Conservation (phyloP, 768 basidiomycete genomes). For the Pulveroboletus frians region DNA sequence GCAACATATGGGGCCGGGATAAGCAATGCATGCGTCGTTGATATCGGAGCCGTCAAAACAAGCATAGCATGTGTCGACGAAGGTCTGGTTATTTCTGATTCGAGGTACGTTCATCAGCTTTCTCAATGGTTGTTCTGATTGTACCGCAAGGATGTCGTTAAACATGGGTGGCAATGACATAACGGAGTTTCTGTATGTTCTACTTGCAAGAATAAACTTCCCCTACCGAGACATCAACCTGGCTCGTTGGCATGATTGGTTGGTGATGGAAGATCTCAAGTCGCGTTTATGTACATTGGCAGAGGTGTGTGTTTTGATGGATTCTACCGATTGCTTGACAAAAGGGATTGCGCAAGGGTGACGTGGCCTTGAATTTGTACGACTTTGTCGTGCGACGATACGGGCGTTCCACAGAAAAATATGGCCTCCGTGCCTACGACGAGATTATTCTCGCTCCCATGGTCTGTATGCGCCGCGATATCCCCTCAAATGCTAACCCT, state of each 20-base stretch:
- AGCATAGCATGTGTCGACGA: constrained; percentile 94
- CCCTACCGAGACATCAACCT: constrained; percentile 86
- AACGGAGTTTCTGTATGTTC: constrained; percentile 78
- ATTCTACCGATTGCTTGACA: neutral
- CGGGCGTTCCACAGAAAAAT: constrained; percentile 75
- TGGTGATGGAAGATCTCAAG: constrained; percentile 89
- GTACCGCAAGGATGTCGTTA: constrained; percentile 56
- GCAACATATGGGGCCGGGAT: constrained; percentile 95
- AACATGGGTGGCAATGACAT: constrained; percentile 94
- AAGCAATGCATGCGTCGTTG: constrained; percentile 91
- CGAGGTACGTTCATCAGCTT: constrained; percentile 52
- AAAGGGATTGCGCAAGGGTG: constrained; percentile 47
- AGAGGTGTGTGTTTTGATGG: constrained; percentile 54
- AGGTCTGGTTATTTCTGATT: constrained; percentile 81
- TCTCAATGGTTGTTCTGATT: constrained; percentile 2
- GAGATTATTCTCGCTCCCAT: constrained; percentile 93
- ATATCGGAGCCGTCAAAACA: constrained; percentile 82
- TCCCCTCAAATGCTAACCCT: neutral
- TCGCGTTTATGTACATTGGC: constrained; percentile 75
- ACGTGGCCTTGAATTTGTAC: constrained; percentile 85
- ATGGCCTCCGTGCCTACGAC: constrained; percentile 86
- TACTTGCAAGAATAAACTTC: constrained; percentile 76
- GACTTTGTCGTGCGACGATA: constrained; percentile 85
- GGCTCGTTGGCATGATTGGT: constrained; percentile 77
- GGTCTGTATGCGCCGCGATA: constrained; percentile 43